Evolutionary conservation across 306 rosid species (phyloP), one percentile per base, ranked within the genome.

Genomic region (Ziziphus jujuba): DNA sequence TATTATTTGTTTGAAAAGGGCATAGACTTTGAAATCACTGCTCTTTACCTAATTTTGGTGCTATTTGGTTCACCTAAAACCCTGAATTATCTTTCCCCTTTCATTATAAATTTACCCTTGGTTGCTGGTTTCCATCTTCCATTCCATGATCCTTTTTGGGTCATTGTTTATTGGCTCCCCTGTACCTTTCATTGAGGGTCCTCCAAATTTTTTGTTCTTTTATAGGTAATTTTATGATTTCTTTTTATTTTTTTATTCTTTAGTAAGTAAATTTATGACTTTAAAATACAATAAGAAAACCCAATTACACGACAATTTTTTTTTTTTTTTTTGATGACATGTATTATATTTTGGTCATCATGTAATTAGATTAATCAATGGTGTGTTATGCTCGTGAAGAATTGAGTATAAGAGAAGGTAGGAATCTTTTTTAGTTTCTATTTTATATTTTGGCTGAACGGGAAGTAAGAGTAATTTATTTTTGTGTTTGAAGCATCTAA

Each of bases 41-140:
- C 16, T 59, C 19, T n/a, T 19, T 15, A 4, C n/a, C 48, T 15
- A 59, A 14, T 10, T 33, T 48, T 65, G 53, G 34, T 50, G 33
- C 48, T 50, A 47, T 28, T 34, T 33, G 70, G 59, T 49, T 52
- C 59, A 65, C 70, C 59, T 65, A 40, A 65, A 51, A 65, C 57
- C 70, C 70, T 65, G 49, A 65, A 12, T 51, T 7, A 31, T 51
- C 59, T 34, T 28, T 14, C 49, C 59, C 43, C 20, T 49, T 65
- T 65, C n/a, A 65, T 31, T 48, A 65, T 44, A 13, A 51, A 49
- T 49, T 40, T 9, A 40, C 45, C 45, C 13, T 40, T 40, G 12
- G 9, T 36, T 28, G 51, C 28, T 50, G 48, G 12, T 20, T 43
- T 33, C 43, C 45, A 33, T 34, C 3, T n/a, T 3, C 21, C 65